Percentiles rank a stretch among this genome's conserved stretches.
Conservation (phyloP, 2,329 filamentous ascomycete species). For the Colletotrichum tanaceti region DNA sequence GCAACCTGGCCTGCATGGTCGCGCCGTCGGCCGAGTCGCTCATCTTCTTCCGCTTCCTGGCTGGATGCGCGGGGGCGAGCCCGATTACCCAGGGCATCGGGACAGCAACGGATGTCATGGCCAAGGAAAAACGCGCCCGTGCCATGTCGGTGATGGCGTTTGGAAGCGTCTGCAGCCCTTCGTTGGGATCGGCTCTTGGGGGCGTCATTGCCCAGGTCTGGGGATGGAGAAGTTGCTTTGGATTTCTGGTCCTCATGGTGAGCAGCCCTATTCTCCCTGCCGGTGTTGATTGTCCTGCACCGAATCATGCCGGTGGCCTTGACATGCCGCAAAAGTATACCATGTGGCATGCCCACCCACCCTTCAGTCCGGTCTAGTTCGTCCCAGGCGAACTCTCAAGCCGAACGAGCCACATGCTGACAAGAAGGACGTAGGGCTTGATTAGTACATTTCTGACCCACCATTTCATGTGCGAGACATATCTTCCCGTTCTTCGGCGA, state of each 20-base stretch:
- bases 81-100: constrained; percentile 26
- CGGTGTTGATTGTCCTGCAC: background rate
- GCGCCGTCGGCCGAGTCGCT: constrained; percentile 25
- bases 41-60: constrained; percentile 26
- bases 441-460: constrained; percentile 24
- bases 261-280: constrained; percentile 7
- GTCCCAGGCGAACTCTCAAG: background rate
- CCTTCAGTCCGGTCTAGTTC: no score
- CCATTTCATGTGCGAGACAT: constrained; percentile 28
- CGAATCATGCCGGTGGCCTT: background rate
- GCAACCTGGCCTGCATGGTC: constrained; percentile 28
- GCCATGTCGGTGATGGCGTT: constrained; percentile 29
- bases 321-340: background rate
- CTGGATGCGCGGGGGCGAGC: constrained; percentile 24
- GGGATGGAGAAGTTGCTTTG: constrained; percentile 31
- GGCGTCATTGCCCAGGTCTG: constrained; percentile 18
- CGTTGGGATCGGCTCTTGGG: constrained; percentile 19
- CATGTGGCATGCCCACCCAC: background rate
- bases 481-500: constrained; percentile 18
- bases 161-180: constrained; percentile 27
- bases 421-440: constrained; percentile 16
- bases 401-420: constrained; percentile 1
- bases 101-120: constrained; percentile 26
- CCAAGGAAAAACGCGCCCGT: constrained; percentile 20
- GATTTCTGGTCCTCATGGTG: constrained; percentile 17